A percentile compares a stretch with the other conserved stretches of the same genome.
Evolutionary conservation across 768 basidiomycete genomes (phyloP).

Genomic region (Rhizopogon roseolus): DNA sequence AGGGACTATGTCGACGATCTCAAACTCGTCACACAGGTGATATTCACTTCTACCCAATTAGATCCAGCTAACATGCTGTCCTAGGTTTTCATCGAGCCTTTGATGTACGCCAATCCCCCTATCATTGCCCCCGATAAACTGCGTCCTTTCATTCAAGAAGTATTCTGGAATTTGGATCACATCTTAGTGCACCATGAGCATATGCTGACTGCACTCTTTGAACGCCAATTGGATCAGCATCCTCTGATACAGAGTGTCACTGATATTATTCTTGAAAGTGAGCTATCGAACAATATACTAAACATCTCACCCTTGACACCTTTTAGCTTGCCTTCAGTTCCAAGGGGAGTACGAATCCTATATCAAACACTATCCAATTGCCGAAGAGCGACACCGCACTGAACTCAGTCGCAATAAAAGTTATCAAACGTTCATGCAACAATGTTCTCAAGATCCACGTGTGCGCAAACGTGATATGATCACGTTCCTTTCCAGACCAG

Average conservation of each 20-base stretch:
- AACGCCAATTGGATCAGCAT: slow-evolving; percentile 79
- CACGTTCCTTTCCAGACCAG: slow-evolving; percentile 80
- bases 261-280: slow-evolving; percentile 81
- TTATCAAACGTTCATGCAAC: slow-evolving; percentile 66
- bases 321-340: slow-evolving; percentile 37
- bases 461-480: slow-evolving; percentile 72
- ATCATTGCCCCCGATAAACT: slow-evolving; percentile 53
- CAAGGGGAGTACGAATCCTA: slow-evolving; percentile 71
- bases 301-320: slow-evolving; percentile 12
- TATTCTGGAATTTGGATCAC: slow-evolving; percentile 78
- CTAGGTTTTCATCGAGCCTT: slow-evolving; percentile 70
- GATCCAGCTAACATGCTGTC: slow-evolving; percentile 1
- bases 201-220: slow-evolving; percentile 70
- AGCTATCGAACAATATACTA: slow-evolving; percentile 16
- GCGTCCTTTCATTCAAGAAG: slow-evolving; percentile 66
- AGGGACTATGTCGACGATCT: slow-evolving; percentile 84
- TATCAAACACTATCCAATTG: slow-evolving; percentile 84
- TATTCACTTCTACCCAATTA: slow-evolving; percentile 2
- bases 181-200: slow-evolving; percentile 64
- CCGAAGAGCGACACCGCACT: slow-evolving; percentile 76
- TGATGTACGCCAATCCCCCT: slow-evolving; percentile 58
- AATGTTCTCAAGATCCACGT: slow-evolving; percentile 57
- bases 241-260: slow-evolving; percentile 79
- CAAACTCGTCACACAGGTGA: slow-evolving; percentile 61
- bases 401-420: slow-evolving; percentile 64